Percentiles rank a stretch among this genome's conserved stretches.
These are phyloP conservation scores for Dryas alaskensis DNA, from an alignment of 306 rosid species.

Conservation along the genomic window DNA sequence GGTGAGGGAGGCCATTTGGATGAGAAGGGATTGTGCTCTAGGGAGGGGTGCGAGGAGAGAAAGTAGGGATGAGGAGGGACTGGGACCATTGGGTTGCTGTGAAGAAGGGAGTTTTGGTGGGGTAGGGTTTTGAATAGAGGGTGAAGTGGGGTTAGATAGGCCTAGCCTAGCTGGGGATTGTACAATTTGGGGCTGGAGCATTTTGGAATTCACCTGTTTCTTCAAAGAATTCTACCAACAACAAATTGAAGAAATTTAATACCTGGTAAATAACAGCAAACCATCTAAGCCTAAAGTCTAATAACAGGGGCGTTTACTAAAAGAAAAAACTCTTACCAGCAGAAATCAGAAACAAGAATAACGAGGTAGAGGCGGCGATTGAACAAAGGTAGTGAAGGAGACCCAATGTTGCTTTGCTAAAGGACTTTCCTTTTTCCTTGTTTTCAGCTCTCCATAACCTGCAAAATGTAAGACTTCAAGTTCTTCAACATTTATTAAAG, in stretches of 20 bases:
- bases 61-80: slow-evolving; percentile 48
- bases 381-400: neutral
- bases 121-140: slow-evolving; percentile 64
- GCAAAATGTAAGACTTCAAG: neutral
- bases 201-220: slow-evolving; percentile 26
- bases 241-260: neutral
- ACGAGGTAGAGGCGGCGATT: neutral
- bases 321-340: slow-evolving; percentile 8
- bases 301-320: neutral
- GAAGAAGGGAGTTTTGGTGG: slow-evolving; percentile 69
- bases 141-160: slow-evolving; percentile 74
- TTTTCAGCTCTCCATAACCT: neutral
- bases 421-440: neutral
- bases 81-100: slow-evolving; percentile 27
- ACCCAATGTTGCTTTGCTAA: slow-evolving; percentile 1
- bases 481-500: neutral
- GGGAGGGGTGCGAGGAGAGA: slow-evolving; percentile 91
- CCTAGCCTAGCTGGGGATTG: slow-evolving; percentile 91
- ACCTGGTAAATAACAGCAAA: neutral
- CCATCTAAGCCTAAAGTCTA: neutral
- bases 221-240: neutral
- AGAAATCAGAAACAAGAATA: neutral
- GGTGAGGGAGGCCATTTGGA: slow-evolving; percentile 77
- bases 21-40: slow-evolving; percentile 76
- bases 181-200: slow-evolving; percentile 76